Base-by-base conservation (phyloP, 495 filamentous ascomycete species). In the Ascobolus immersus region DNA sequence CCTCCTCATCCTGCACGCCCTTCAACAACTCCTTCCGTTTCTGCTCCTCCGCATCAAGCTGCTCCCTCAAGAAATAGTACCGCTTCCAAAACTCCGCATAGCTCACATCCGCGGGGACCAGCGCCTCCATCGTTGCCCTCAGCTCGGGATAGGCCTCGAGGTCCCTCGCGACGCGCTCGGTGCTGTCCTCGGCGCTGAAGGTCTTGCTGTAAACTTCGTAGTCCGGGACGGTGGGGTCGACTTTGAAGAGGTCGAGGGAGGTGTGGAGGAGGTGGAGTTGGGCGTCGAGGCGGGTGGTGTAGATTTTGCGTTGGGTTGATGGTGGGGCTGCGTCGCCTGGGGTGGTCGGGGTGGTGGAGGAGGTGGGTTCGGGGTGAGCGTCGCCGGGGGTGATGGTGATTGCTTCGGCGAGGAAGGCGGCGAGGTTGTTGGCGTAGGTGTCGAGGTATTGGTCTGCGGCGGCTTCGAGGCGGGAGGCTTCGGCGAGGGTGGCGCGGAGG, bases 191-290 rank as follows among this genome's bases (percentile, higher is more conserved):
- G 38, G 57, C 63, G 5, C 84, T 80, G 11, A 76, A 64, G 41
- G 78, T 67, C 39, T 71, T 61, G 35, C 63, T 62, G 69, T 81
- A 94, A 14, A 56, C 52, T 18, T 66, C 64, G 58, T 71, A 93
- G 49, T 86, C 67, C 21, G 67, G 57, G 23, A 70, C 73, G 17
- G 59, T 61, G 0, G 80, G 77, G 44, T 93, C 80, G 47, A 73
- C 74, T 36, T 62, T 64, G 55, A 99, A 93, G 42, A 76, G 78
- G 34, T 86, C 77, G 25, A 71, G 44, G 19, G 67, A 75, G 15
- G 76, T 77, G 54, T 99, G 86, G 30, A 99, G 75, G 9, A 89
- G 76, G 46, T 99, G 86, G 26, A 99, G 59, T 49, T 93, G 86
- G 3, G 86, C 86, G 42, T 99, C 86, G 48, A 93, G 81, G 29